Base-by-base conservation (phyloP, 805 yeast species). In the Candida verbasci region DNA sequence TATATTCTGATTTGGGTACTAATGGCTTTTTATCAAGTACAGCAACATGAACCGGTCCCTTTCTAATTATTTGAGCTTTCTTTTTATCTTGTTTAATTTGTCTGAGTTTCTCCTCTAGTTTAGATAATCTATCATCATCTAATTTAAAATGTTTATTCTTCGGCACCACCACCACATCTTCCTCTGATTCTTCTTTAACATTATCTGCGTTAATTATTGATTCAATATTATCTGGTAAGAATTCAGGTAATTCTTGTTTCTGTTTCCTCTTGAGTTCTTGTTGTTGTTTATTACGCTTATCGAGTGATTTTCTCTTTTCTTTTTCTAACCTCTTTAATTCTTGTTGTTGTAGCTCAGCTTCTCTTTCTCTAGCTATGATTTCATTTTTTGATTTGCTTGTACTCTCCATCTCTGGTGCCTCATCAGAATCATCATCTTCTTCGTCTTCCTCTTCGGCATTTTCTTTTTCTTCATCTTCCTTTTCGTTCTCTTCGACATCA, bases 351-450 rank as follows among this genome's bases (percentile, higher is more conserved):
- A 44, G 46, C 27, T 56, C 51, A 24, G 50, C 49, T 38, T 57
- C 55, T 35, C 52, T 50, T 25, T 55, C 52, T 17, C 26, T 21
- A 9, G 22, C 12, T 29, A 62, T 39, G 30, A 54, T 40, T 3
- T 48, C 52, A 28, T 53, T 39, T 34, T 55, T 63, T 23, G 63
- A 46, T 25, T 45, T 43, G 6, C 51, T 38, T 5, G 60, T 58
- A 7, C 68, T 58, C 39, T 67, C 72, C 43, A 66, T 72, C 48
- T 67, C 72, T 11, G 73, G 73, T 1, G 72, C 72, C 7, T 62
- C 69, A 43, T 65, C 54, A 11, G 15, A 20, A 30, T 49, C 53
- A 2, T 50, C 45, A 9, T 48, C 62, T 8, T 48, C 41, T 27
- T 48, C 55, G 14, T 41, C 40, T 9, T 46, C 59, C 3, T 38